A percentile compares a stretch with the other conserved stretches of the same genome.
Conservation (phyloP, 306 rosid species). For the Vigna nakashimae region DNA sequence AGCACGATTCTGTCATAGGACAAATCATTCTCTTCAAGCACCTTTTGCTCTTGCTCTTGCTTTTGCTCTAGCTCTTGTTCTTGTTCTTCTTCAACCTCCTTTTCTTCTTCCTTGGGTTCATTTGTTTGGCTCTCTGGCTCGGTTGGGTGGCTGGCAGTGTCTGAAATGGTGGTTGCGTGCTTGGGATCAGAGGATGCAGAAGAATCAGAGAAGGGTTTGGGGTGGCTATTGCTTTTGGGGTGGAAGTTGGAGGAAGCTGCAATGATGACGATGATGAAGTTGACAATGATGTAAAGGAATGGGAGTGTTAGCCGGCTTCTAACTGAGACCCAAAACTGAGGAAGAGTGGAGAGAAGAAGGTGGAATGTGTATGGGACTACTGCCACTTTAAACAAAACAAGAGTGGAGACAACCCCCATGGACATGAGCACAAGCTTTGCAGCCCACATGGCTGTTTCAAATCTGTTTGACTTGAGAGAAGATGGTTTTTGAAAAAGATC, state of each 20-base stretch:
- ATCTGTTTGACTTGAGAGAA: constrained; percentile 45
- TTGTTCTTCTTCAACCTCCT: constrained; percentile 36
- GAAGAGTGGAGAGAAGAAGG: constrained; percentile 65
- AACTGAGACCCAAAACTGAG: constrained; percentile 62
- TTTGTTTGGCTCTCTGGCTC: constrained; percentile 38
- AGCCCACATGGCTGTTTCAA: constrained; percentile 64
- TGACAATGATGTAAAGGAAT: constrained; percentile 65
- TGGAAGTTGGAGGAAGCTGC: constrained; percentile 61
- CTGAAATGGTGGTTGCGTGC: constrained; percentile 8
- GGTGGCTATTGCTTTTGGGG: constrained; percentile 37
- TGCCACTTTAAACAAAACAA: constrained; percentile 64
- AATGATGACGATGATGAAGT: constrained; percentile 81
- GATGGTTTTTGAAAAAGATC: constrained; percentile 59
- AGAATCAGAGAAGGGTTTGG: constrained; percentile 29
- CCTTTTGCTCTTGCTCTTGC: constrained; percentile 28
- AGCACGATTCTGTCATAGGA: constrained; percentile 21
- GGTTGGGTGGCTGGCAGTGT: constrained; percentile 9
- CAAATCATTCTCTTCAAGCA: constrained; percentile 31
- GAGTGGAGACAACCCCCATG: constrained; percentile 60
- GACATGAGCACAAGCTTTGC: constrained; percentile 60
- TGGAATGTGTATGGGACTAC: constrained; percentile 60
- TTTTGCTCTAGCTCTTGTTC: constrained; percentile 7
- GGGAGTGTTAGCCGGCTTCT: constrained; percentile 63
- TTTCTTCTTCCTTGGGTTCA: constrained; percentile 40
- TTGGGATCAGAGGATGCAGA: constrained; percentile 33